phyloP scores from a whole-genome alignment of 2,329 filamentous ascomycete genomes.

The Colletotrichum noveboracense region DNA sequence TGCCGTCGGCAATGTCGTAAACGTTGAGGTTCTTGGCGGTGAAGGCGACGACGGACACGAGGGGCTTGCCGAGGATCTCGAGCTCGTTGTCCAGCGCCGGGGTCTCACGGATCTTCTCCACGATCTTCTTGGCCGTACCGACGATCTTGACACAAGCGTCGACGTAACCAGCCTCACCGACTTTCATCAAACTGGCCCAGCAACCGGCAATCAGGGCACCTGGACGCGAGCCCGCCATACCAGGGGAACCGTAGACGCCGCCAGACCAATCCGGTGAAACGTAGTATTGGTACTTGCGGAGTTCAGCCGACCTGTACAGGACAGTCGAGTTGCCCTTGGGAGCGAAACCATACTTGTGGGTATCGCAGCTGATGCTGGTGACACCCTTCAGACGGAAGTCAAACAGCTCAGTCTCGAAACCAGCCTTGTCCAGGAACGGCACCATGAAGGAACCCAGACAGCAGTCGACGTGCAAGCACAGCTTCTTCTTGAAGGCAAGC shows the following conservation, averaged over 20 bases:
- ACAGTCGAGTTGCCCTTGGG: slow-evolving; percentile 96
- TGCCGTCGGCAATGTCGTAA: slow-evolving; percentile 92
- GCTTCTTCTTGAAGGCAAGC: slow-evolving; percentile 77
- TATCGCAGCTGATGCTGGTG: slow-evolving; percentile 94
- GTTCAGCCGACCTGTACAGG: slow-evolving; percentile 80
- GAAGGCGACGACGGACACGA: slow-evolving; percentile 92
- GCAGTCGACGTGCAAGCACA: slow-evolving; percentile 96
- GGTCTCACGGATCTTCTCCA: slow-evolving; percentile 72
- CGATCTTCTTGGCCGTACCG: slow-evolving; percentile 82
- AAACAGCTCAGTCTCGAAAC: slow-evolving; percentile 86
- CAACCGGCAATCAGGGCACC: slow-evolving; percentile 94
- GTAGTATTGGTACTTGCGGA: slow-evolving; percentile 94
- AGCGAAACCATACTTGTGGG: slow-evolving; percentile 98
- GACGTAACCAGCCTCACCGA: slow-evolving; percentile 88
- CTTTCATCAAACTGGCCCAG: slow-evolving; percentile 89
- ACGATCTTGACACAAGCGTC: slow-evolving; percentile 89
- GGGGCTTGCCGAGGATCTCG: slow-evolving; percentile 80
- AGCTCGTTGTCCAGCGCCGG: slow-evolving; percentile 75
- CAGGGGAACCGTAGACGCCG: slow-evolving; percentile 93
- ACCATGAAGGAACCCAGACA: slow-evolving; percentile 96
- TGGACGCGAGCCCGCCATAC: slow-evolving; percentile 88
- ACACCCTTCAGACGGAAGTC: slow-evolving; percentile 95
- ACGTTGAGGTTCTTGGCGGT: slow-evolving; percentile 83
- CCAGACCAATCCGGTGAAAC: slow-evolving; percentile 94
- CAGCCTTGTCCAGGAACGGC: slow-evolving; percentile 90